Percentiles rank a stretch among this genome's conserved stretches.
Evolutionary conservation across 768 basidiomycete genomes (phyloP).

Genomic region (Boletales sp.): DNA sequence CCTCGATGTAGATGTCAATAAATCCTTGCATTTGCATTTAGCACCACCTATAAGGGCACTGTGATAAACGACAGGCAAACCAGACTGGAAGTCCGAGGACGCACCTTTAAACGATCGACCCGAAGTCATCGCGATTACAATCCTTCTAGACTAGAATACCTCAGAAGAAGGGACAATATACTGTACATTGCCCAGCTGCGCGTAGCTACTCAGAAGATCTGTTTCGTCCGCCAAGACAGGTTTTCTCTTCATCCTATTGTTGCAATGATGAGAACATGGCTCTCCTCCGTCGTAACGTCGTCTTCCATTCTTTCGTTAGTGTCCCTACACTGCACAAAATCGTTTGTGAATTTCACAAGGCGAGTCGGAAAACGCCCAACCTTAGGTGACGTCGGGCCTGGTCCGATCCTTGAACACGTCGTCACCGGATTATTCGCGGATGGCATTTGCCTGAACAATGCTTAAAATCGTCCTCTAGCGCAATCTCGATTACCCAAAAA

Average conservation of each 20-base stretch:
- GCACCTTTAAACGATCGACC: slow-evolving; percentile 76
- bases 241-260: slow-evolving; percentile 65
- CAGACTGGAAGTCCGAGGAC: slow-evolving; percentile 7
- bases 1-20: slow-evolving; percentile 36
- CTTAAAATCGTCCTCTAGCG: slow-evolving; percentile 88
- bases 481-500: slow-evolving; percentile 78
- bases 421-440: slow-evolving; percentile 83
- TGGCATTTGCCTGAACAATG: slow-evolving; percentile 90
- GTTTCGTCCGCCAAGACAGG: slow-evolving; percentile 65
- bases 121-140: slow-evolving; percentile 47
- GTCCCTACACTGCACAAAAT: slow-evolving; percentile 53
- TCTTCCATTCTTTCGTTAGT: slow-evolving; percentile 70
- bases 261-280: slow-evolving; percentile 49
- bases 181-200: slow-evolving; percentile 52
- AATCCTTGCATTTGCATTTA: slow-evolving; percentile 55
- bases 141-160: slow-evolving; percentile 4
- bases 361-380: slow-evolving; percentile 34
- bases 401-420: slow-evolving; percentile 81
- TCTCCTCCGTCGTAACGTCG: slow-evolving; percentile 47
- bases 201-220: slow-evolving; percentile 68
- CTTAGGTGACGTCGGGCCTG: slow-evolving; percentile 76
- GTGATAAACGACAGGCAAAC: background rate
- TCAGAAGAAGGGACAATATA: slow-evolving; percentile 28
- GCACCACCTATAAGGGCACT: slow-evolving; percentile 52
- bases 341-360: background rate